phyloP scores from a whole-genome alignment of 805 yeast genomes.

The Lachancea meyersii region DNA sequence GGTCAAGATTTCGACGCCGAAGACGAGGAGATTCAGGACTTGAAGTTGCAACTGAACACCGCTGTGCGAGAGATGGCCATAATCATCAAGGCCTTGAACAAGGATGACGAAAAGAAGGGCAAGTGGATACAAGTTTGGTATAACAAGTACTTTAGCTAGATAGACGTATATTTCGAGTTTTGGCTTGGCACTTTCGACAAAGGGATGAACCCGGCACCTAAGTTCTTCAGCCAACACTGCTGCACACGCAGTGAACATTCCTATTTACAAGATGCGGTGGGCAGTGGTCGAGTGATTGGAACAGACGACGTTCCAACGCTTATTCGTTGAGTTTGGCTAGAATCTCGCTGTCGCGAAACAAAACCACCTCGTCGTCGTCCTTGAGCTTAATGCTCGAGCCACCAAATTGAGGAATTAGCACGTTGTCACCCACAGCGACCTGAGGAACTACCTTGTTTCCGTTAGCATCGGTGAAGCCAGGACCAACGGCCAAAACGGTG shows the following conservation, averaged over 20 bases:
- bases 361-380: slow-evolving; percentile 65
- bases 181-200: background rate
- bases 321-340: slow-evolving; percentile 81
- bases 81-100: slow-evolving; percentile 43
- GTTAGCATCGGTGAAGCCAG: slow-evolving; percentile 72
- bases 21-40: slow-evolving; percentile 30
- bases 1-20: slow-evolving; percentile 32
- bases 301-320: background rate
- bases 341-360: slow-evolving; percentile 91
- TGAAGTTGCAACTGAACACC: slow-evolving; percentile 22
- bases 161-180: background rate
- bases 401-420: slow-evolving; percentile 89
- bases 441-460: slow-evolving; percentile 70
- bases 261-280: background rate
- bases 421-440: slow-evolving; percentile 88
- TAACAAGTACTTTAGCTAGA: slow-evolving; percentile 20
- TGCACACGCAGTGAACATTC: too few relatives aligned
- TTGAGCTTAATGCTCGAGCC: slow-evolving; percentile 86
- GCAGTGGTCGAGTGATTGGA: background rate
- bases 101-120: slow-evolving; percentile 43
- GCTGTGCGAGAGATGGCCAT: slow-evolving; percentile 30
- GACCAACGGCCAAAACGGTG: slow-evolving; percentile 89
- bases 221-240: too few relatives aligned
- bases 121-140: slow-evolving; percentile 34
- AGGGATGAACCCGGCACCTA: too few relatives aligned